These are phyloP conservation scores for Exophiala sideris DNA, from an alignment of 2,329 filamentous ascomycete genomes.

Conservation along the genomic window DNA sequence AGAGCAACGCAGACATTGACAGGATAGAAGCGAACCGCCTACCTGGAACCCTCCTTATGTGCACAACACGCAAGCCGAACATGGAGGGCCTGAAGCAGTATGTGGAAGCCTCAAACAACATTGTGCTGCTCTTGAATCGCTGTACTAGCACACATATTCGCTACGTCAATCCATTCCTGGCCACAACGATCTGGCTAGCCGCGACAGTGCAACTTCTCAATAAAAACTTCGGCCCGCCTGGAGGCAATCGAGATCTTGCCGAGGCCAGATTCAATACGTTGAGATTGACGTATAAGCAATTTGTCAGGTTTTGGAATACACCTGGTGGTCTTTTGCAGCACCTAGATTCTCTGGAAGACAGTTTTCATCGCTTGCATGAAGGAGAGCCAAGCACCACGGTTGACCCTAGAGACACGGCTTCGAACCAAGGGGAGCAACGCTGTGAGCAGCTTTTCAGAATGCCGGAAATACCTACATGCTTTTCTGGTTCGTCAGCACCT, in stretches of 20 bases:
- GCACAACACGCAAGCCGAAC: too few relatives aligned
- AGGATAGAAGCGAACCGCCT: too few relatives aligned
- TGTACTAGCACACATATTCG: constrained; percentile 17
- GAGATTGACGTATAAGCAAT: constrained; percentile 29
- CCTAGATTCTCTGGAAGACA: too few relatives aligned
- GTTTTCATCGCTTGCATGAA: too few relatives aligned
- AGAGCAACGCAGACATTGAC: too few relatives aligned
- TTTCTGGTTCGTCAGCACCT: too few relatives aligned
- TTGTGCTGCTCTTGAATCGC: constrained; percentile 13
- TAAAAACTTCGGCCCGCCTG: constrained; percentile 5
- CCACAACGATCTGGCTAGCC: constrained; percentile 32
- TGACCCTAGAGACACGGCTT: too few relatives aligned
- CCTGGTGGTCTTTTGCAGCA: constrained; percentile 5
- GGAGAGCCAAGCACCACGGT: too few relatives aligned
- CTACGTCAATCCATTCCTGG: constrained; percentile 31
- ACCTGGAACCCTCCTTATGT: too few relatives aligned
- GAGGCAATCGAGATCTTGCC: neutral
- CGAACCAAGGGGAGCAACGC: too few relatives aligned
- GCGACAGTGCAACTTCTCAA: constrained; percentile 27
- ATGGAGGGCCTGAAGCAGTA: constrained; percentile 22
- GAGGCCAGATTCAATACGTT: constrained; percentile 24
- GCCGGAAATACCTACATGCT: too few relatives aligned
- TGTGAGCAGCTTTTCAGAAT: too few relatives aligned
- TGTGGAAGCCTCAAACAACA: constrained; percentile 32
- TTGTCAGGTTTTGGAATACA: constrained; percentile 30